Evolutionary conservation across 169 alveolate genomes (phyloP).

Genomic region (Plasmodium inui): DNA sequence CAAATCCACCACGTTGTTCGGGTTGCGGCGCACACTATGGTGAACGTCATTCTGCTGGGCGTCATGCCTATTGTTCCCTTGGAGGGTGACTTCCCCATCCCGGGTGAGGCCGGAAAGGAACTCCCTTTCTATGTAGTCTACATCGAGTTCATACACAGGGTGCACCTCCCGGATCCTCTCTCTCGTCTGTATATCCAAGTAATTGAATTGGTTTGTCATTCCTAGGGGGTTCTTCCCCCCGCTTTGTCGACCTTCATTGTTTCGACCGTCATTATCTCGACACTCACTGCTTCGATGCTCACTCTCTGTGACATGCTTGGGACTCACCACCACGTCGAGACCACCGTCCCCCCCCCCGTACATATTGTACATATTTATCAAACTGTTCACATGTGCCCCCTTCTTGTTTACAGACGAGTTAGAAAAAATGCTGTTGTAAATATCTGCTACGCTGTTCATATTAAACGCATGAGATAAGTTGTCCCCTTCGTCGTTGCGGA

Average conservation of each 20-base stretch:
- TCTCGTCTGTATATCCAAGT: neutral
- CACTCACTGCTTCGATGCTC: too few relatives aligned
- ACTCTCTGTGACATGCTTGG: neutral
- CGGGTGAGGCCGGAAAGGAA: neutral
- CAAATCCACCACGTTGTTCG: neutral
- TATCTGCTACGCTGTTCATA: constrained; percentile 9
- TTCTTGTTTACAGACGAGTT: neutral
- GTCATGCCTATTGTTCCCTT: neutral
- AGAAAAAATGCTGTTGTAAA: constrained; percentile 33
- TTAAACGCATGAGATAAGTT: neutral
- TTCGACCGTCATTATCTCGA: too few relatives aligned
- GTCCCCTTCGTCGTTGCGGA: neutral
- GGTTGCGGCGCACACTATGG: neutral
- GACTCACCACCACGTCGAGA: neutral
- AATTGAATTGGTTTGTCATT: neutral
- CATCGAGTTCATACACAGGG: constrained; percentile 17
- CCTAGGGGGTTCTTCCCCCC: neutral
- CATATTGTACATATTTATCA: neutral
- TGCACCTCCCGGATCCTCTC: neutral
- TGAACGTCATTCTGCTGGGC: neutral
- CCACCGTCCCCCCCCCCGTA: neutral
- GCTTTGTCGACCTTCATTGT: neutral
- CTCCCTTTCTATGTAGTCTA: constrained; percentile 26
- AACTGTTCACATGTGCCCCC: neutral
- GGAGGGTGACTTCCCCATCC: neutral